Evolutionary conservation across 257 asterid species (phyloP).

Genomic region (Nicotiana undulata): DNA sequence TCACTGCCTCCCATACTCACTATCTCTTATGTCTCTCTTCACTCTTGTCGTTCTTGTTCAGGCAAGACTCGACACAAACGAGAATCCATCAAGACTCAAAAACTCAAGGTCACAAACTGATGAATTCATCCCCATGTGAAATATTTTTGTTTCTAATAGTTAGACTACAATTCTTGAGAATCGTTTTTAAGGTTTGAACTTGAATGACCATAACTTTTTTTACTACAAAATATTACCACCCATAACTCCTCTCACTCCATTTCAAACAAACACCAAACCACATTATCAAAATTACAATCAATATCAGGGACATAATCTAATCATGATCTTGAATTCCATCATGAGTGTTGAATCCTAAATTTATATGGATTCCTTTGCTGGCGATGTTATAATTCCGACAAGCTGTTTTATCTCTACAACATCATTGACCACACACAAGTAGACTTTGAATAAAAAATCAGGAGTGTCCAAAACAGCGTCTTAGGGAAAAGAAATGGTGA

Average conservation of each 20-base stretch:
- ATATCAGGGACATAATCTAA: background rate
- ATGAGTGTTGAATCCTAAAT: background rate
- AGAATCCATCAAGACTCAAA: too few species aligned
- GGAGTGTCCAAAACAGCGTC: slow-evolving; percentile 27
- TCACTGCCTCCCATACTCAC: too few species aligned
- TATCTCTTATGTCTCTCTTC: too few species aligned
- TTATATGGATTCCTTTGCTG: background rate
- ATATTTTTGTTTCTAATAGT: too few species aligned
- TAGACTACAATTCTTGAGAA: too few species aligned
- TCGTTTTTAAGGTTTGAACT: too few species aligned
- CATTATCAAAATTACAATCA: background rate
- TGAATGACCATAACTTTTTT: background rate
- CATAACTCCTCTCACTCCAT: background rate
- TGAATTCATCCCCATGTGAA: too few species aligned
- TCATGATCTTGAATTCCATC: background rate
- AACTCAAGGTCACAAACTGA: too few species aligned
- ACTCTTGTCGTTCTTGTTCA: too few species aligned
- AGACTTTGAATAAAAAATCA: background rate
- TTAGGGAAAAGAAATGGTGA: slow-evolving; percentile 24
- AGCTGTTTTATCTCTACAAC: background rate
- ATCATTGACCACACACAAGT: background rate
- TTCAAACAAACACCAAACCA: background rate
- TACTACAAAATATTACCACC: background rate
- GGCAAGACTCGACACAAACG: too few species aligned
- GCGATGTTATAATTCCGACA: background rate